These are phyloP conservation scores for Hygrophorus russula DNA, from an alignment of 768 basidiomycete species.

Conservation along the genomic window DNA sequence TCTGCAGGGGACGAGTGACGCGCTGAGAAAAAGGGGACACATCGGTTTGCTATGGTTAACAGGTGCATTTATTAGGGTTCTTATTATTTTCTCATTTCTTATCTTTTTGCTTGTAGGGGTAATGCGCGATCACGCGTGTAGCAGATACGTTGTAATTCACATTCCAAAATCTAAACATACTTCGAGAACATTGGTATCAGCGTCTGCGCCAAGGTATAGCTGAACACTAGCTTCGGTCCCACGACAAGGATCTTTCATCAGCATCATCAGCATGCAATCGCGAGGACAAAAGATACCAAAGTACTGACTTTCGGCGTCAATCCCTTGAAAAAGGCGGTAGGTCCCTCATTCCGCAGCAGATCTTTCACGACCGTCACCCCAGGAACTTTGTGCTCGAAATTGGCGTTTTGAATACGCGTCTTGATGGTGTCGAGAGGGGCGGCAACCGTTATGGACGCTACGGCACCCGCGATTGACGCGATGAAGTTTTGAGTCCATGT, in stretches of 20 bases:
- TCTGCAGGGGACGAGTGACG: slow-evolving; percentile 49
- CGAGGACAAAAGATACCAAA: slow-evolving; percentile 7
- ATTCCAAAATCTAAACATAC: slow-evolving; percentile 43
- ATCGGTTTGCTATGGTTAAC: slow-evolving; percentile 65
- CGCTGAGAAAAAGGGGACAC: slow-evolving; percentile 51
- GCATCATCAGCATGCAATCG: slow-evolving; percentile 23
- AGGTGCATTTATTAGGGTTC: slow-evolving; percentile 37
- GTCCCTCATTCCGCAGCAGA: slow-evolving; percentile 78
- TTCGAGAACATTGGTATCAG: slow-evolving; percentile 87
- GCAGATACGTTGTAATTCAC: too few species aligned
- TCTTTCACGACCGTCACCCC: slow-evolving; percentile 79
- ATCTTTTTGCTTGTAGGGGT: slow-evolving; percentile 1
- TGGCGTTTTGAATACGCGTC: slow-evolving; percentile 97
- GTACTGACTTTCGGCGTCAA: slow-evolving; percentile 81
- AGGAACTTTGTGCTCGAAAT: slow-evolving; percentile 79
- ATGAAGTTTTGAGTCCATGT: slow-evolving; percentile 98
- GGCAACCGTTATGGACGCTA: slow-evolving; percentile 91
- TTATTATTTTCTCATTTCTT: neutral
- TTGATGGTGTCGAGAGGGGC: slow-evolving; percentile 95
- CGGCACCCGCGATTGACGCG: slow-evolving; percentile 87
- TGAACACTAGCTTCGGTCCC: slow-evolving; percentile 96
- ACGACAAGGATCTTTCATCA: slow-evolving; percentile 77
- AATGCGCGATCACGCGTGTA: slow-evolving; percentile 8
- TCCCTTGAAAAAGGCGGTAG: slow-evolving; percentile 87
- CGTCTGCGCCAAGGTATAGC: slow-evolving; percentile 93